phyloP scores from a whole-genome alignment of 2,329 filamentous ascomycete species.

The Verticillium isaacii region DNA sequence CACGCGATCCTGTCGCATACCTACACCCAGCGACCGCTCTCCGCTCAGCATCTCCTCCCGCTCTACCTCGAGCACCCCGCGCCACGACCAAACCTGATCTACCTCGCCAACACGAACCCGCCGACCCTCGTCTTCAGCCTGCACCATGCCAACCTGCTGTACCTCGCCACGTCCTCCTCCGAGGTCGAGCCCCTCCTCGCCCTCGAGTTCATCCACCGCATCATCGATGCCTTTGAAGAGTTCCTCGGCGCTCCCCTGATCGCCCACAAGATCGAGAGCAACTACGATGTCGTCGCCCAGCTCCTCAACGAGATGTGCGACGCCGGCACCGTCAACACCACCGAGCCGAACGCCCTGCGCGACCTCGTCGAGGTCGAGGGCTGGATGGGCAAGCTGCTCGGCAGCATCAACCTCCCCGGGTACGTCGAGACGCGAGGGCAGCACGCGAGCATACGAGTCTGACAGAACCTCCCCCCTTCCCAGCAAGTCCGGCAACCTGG shows the following conservation, averaged over 20 bases:
- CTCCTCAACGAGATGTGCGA: conserved; percentile 95
- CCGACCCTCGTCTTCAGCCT: conserved; percentile 87
- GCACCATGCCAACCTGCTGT: conserved; percentile 79
- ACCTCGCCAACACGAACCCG: conserved; percentile 76
- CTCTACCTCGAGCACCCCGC: conserved; percentile 79
- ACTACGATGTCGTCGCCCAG: conserved; percentile 92
- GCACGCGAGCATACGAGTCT: background rate
- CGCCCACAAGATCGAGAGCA: conserved; percentile 79
- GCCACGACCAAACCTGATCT: conserved; percentile 81
- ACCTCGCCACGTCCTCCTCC: conserved; percentile 76
- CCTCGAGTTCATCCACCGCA: conserved; percentile 89
- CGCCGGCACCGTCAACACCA: conserved; percentile 81
- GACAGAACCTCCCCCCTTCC: background rate
- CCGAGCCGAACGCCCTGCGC: conserved; percentile 86
- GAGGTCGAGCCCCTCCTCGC: conserved; percentile 87
- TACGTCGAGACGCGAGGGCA: conserved; percentile 22
- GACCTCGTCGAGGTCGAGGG: conserved; percentile 91
- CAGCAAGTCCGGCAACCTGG: conserved; percentile 35
- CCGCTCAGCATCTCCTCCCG: conserved; percentile 71
- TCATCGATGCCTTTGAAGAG: conserved; percentile 89
- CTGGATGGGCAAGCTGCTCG: conserved; percentile 82
- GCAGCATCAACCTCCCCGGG: conserved; percentile 80
- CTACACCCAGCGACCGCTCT: conserved; percentile 77
- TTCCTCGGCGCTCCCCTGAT: conserved; percentile 86
- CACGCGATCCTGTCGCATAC: conserved; percentile 81